Percentiles rank a stretch among this genome's conserved stretches.
These are phyloP conservation scores for Jaminaea rosea DNA, from an alignment of 1,284 basidiomycete species.

Conservation along the genomic window DNA sequence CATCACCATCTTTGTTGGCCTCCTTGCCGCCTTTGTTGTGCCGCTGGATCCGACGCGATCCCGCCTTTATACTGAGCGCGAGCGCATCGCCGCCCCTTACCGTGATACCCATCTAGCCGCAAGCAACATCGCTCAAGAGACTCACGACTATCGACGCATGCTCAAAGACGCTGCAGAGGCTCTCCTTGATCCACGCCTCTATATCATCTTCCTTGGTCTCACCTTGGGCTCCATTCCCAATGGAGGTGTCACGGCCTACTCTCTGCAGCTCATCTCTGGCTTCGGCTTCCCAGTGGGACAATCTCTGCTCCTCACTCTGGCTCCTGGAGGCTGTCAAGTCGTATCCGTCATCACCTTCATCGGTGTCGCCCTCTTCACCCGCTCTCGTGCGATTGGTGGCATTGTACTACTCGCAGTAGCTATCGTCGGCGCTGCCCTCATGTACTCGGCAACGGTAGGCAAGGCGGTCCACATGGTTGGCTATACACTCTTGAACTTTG, in stretches of 20 bases:
- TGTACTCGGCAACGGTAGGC: not conserved
- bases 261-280: not conserved
- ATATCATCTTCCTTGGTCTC: not conserved
- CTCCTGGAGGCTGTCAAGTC: not conserved
- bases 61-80: not conserved
- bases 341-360: not conserved
- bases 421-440: not conserved
- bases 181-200: not conserved
- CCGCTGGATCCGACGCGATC: not conserved
- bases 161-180: not conserved
- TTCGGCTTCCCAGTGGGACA: not conserved
- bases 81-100: not conserved
- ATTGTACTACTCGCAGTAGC: not conserved
- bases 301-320: not conserved
- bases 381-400: not conserved
- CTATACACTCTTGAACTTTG: constrained; percentile 1
- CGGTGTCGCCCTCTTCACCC: not conserved
- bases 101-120: not conserved
- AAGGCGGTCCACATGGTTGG: not conserved
- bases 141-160: not conserved
- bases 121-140: not conserved
- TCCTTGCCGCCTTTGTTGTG: constrained; percentile 1
- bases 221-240: not conserved
- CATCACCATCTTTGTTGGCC: constrained; percentile 23
- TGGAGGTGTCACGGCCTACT: constrained; percentile 4